Evolutionary conservation across 176 grass and related monocot species (phyloP).

Genomic region (Oryza officinalis): DNA sequence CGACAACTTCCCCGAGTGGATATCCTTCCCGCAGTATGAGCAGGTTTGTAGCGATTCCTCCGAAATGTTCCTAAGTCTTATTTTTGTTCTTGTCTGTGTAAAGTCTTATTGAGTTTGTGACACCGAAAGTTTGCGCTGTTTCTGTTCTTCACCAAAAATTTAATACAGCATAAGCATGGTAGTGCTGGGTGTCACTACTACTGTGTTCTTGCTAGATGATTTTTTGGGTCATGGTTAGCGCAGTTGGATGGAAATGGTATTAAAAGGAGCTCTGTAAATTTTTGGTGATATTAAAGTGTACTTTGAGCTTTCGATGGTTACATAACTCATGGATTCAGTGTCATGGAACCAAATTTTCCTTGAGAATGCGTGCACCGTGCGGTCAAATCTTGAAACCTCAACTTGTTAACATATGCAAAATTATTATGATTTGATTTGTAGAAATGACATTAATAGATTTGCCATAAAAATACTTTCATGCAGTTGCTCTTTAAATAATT

Average conservation of each 20-base stretch:
- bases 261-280: neutral
- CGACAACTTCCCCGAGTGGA: constrained; percentile 88
- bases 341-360: neutral
- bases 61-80: neutral
- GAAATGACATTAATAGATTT: neutral
- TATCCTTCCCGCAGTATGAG: constrained; percentile 89
- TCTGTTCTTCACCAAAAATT: neutral
- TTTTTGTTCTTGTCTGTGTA: neutral
- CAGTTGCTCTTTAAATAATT: neutral
- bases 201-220: neutral
- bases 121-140: neutral
- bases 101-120: neutral
- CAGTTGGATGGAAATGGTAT: too few species aligned
- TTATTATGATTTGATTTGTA: neutral
- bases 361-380: neutral
- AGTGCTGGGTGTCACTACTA: neutral
- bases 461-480: neutral
- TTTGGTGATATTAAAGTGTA: neutral
- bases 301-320: neutral
- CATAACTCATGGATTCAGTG: neutral
- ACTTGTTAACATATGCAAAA: neutral
- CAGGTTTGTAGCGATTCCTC: constrained; percentile 51
- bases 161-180: neutral
- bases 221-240: neutral
- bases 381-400: neutral